Base-by-base conservation (phyloP, 73 alveolate species). In the Paramecium primaurelia region DNA sequence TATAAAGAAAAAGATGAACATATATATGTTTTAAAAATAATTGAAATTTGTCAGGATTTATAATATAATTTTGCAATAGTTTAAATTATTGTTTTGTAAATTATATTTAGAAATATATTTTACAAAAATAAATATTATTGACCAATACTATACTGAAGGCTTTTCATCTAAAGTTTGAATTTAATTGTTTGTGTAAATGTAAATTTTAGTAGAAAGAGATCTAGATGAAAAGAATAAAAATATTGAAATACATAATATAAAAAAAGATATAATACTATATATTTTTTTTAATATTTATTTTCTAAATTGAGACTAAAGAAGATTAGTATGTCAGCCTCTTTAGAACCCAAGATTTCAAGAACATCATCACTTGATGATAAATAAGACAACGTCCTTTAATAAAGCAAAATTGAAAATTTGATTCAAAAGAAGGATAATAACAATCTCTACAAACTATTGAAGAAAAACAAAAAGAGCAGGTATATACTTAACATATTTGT, bases 401-500 rank as follows among this genome's bases (percentile, higher is more conserved):
- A 25, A 32, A 64, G 51, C 47, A 64, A 64, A 64, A 64, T 32
- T 64, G 18, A 54, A 54, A 54, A 64, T 14, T 28, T 64, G 47
- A 64, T 64, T 32, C 84, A 28, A 28, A 64, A 4, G 2, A 64
- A 28, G 20, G 84, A 64, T 32, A 64, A 64, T 64, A 64, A 64
- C 9, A 32, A 28, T 64, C 84, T 64, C 25, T 64, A 64, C 11
- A 64, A 64, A 42, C 16, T 64, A 64, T 64, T 64, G 84, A 64
- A 64, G 84, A 64, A 64, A 34, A 64, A 64, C 84, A 64, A 64
- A 34, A 64, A 64, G 47, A 64, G 54, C 84, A 64, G 47, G 84
- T 64, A 64, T 32, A 64, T 64, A 64, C 42, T 25, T 64, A 28
- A 64, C 51, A 32, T 32, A 32, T 64, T 64, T 28, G 45, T 64